Base-by-base conservation (phyloP, 2,329 filamentous ascomycete genomes). In the Aspergillus amoenus region DNA sequence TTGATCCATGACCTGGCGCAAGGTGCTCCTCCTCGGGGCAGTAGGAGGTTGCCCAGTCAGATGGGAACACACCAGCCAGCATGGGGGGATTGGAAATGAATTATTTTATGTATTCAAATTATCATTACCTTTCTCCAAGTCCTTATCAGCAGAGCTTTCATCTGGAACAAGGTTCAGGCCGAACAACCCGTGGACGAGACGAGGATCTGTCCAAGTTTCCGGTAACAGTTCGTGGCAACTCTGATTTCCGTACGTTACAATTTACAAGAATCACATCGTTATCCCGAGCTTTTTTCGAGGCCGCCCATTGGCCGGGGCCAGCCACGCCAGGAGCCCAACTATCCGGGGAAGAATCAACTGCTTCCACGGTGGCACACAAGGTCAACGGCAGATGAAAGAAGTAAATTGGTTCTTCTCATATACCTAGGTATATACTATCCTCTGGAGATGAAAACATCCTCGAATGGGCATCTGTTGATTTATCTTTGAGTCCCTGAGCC, bases 101-200 rank as follows among this genome's bases (percentile, higher is more conserved):
- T 56, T 61, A 50, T 57, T 56, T 62, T 64, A 63, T 61, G 59
- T 61, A 64, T 64, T 63, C 55, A 22, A 52, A 63, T 63, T 62
- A 62, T 57, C 56, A 61, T 61, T 45, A 58, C 46, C 61, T 59
- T 58, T 57, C 40, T 57, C 32, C 40, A 39, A 55, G 52, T 54
- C 56, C 60, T 65, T 65, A 65, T 64, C 61, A 48, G 53, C 27
- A 45, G 17, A 30, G 21, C 42, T 18, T 40, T n/a, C 12, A 13
- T 37, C 34, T 37, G 34, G 58, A 30, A 30, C 27, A 30, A 45
- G 51, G 37, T 47, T 50, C 37, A 41, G 50, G 32, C 32, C 34
- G 21, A 52, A 41, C 22, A 40, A 32, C n/a, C 21, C 47, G 22
- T 13, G 8, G 34, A 34, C 47, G 17, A 41, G 17, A 30, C 39